Percentiles rank a stretch among this genome's conserved stretches.
These are phyloP conservation scores for Prunus mira DNA, from an alignment of 306 rosid genomes.

Conservation along the genomic window DNA sequence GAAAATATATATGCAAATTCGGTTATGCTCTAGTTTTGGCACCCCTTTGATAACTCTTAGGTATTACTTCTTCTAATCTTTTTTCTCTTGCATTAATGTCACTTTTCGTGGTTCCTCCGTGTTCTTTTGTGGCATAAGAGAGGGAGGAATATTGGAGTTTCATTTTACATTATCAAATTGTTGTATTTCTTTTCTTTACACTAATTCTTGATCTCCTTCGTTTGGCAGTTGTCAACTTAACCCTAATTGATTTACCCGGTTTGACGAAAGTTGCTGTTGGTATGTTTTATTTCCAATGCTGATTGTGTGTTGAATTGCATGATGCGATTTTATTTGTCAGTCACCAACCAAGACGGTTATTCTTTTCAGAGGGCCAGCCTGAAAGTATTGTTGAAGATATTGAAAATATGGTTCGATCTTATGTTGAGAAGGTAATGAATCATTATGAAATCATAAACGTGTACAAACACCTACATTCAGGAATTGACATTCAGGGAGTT, in stretches of 20 bases:
- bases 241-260: conserved; percentile 92
- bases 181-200: neutral
- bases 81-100: neutral
- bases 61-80: neutral
- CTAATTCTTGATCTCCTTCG: conserved; percentile 19
- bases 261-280: conserved; percentile 96
- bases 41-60: neutral
- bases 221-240: conserved; percentile 93
- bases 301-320: neutral
- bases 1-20: neutral
- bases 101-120: neutral
- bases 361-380: conserved; percentile 85
- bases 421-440: conserved; percentile 75
- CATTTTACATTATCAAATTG: neutral
- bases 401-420: conserved; percentile 81
- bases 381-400: conserved; percentile 90
- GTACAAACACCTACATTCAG: neutral
- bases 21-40: neutral
- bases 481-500: neutral
- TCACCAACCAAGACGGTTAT: neutral
- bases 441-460: neutral
- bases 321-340: neutral
- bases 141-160: neutral
- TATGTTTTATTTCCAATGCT: conserved; percentile 33
- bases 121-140: neutral